Conservation (phyloP, 2,329 filamentous ascomycete species). For the Pezizomycotina sp. region DNA sequence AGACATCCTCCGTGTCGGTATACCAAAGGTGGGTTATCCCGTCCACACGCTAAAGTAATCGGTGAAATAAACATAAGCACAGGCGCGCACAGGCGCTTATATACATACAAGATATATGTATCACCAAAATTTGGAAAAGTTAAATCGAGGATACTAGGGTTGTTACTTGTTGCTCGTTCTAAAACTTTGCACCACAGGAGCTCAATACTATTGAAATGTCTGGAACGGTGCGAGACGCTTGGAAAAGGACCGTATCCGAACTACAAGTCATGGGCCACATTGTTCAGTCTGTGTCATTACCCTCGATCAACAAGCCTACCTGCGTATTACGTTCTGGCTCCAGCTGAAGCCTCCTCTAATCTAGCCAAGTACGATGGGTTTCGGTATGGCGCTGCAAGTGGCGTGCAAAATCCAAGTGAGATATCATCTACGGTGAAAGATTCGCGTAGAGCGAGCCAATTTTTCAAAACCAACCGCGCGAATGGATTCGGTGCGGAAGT, state of each 20-base stretch:
- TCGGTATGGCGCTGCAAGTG: conserved; percentile 63
- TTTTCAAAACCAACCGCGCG: not conserved
- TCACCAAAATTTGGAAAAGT: no score
- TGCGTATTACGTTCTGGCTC: conserved; percentile 88
- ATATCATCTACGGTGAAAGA: not conserved
- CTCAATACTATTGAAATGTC: conserved; percentile 80
- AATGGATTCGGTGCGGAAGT: conserved; percentile 68
- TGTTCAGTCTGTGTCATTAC: conserved; percentile 62
- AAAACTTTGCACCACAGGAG: conserved; percentile 50
- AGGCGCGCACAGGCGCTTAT: not conserved
- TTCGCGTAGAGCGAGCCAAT: not conserved
- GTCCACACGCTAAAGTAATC: not conserved
- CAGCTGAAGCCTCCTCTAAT: conserved; percentile 89
- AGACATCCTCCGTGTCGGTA: conserved; percentile 31
- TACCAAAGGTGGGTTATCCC: conserved; percentile 32
- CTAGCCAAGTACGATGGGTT: conserved; percentile 93
- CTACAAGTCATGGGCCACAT: conserved; percentile 51
- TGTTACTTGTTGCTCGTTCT: no score
- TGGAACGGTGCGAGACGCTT: conserved; percentile 49
- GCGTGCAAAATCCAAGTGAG: no score
- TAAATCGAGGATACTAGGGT: no score
- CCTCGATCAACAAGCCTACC: conserved; percentile 74
- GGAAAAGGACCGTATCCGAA: conserved; percentile 44
- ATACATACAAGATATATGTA: conserved; percentile 24
- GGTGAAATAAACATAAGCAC: not conserved